Conservation (phyloP, 176 grass and related monocot species). For the Zea luxurians region DNA sequence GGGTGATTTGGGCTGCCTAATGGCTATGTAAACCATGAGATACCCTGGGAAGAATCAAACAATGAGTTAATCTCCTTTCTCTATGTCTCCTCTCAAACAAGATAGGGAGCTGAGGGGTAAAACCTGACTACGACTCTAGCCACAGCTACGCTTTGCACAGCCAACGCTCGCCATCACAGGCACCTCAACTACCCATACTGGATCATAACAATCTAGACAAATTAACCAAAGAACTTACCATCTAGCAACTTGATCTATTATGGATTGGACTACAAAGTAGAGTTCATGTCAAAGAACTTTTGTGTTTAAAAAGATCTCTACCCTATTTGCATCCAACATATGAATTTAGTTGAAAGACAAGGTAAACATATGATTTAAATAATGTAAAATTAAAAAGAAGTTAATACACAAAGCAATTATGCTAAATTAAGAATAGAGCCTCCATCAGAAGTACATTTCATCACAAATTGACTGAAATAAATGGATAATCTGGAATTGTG, state of each 20-base stretch:
- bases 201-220: neutral
- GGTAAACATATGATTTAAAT: neutral
- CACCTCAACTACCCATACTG: too few species aligned
- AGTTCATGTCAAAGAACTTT: neutral
- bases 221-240: neutral
- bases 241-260: neutral
- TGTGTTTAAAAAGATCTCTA: neutral
- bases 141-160: too few species aligned
- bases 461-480: neutral
- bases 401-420: neutral
- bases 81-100: too few species aligned
- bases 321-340: neutral
- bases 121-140: too few species aligned
- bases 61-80: too few species aligned
- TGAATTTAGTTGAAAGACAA: neutral
- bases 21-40: too few species aligned
- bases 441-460: neutral
- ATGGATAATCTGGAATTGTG: neutral
- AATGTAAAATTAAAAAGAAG: neutral
- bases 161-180: too few species aligned
- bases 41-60: too few species aligned
- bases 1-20: too few species aligned
- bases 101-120: too few species aligned
- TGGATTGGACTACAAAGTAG: neutral
- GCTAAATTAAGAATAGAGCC: neutral